Conservation (phyloP, 2,329 filamentous ascomycete species). For the Trichoderma sp. region DNA sequence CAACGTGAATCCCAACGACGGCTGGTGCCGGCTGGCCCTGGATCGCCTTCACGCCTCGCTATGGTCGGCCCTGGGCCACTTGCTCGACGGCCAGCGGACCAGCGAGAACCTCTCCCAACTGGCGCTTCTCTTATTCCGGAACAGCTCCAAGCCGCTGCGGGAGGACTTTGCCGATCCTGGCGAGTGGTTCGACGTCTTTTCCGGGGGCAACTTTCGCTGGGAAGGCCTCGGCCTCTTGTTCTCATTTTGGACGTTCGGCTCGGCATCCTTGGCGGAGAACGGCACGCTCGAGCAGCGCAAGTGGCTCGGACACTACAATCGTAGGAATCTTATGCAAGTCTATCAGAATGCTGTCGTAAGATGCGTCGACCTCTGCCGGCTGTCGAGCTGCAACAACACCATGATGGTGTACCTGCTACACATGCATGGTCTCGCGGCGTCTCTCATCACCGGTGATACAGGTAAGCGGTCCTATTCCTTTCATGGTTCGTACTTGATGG, state of each 20-base stretch:
- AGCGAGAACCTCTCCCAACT: slow-evolving; percentile 30
- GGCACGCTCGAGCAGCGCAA: slow-evolving; percentile 11
- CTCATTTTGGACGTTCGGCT: slow-evolving; percentile 20
- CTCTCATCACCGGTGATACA: slow-evolving; percentile 18
- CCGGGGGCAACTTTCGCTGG: slow-evolving; percentile 46
- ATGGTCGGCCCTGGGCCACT: slow-evolving; percentile 1
- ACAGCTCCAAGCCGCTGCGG: slow-evolving; percentile 42
- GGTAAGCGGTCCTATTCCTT: background rate
- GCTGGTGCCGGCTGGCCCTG: slow-evolving; percentile 16
- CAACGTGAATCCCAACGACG: slow-evolving; percentile 11
- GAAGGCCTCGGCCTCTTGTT: slow-evolving; percentile 47
- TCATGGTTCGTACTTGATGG: background rate
- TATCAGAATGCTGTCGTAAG: background rate
- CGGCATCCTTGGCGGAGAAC: background rate
- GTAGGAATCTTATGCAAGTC: slow-evolving; percentile 6
- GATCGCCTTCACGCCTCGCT: slow-evolving; percentile 18
- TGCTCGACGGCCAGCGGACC: slow-evolving; percentile 2
- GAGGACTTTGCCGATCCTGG: slow-evolving; percentile 42
- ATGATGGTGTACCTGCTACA: slow-evolving; percentile 23
- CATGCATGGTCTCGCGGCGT: slow-evolving; percentile 5
- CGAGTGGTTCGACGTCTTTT: slow-evolving; percentile 46
- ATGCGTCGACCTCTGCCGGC: slow-evolving; percentile 12
- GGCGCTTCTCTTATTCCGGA: slow-evolving; percentile 42
- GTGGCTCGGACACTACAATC: slow-evolving; percentile 12
- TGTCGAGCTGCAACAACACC: slow-evolving; percentile 9